These are phyloP conservation scores for Batrachochytrium dendrobatidis DNA, from an alignment of 371 early-diverging fungal species.

Conservation along the genomic window DNA sequence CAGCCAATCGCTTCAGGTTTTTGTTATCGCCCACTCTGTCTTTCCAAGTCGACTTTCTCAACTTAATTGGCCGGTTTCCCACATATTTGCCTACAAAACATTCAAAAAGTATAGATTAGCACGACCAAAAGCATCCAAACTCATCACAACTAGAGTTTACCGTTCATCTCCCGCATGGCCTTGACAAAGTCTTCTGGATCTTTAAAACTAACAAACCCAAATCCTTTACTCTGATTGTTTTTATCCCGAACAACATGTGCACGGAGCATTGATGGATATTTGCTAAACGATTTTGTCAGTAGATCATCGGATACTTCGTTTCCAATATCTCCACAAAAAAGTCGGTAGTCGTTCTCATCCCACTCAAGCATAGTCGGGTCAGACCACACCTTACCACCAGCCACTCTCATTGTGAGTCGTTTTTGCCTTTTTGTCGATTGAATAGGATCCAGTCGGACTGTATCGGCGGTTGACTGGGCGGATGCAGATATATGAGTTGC, in stretches of 20 bases:
- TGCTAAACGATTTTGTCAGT: slow-evolving; percentile 66
- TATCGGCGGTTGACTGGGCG: slow-evolving; percentile 2
- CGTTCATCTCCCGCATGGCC: slow-evolving; percentile 86
- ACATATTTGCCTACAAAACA: slow-evolving; percentile 79
- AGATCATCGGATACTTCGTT: slow-evolving; percentile 80
- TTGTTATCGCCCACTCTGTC: slow-evolving; percentile 39
- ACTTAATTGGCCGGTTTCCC: slow-evolving; percentile 88
- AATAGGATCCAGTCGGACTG: slow-evolving; percentile 2
- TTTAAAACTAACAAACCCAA: slow-evolving; percentile 59
- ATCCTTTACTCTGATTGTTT: slow-evolving; percentile 40
- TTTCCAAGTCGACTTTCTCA: slow-evolving; percentile 89
- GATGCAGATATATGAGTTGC: slow-evolving; percentile 1
- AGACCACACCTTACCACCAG: slow-evolving; percentile 93
- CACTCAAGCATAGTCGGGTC: slow-evolving; percentile 84
- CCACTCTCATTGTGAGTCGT: slow-evolving; percentile 67
- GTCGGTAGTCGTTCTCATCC: slow-evolving; percentile 78
- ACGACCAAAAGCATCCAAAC: background rate
- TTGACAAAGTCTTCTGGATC: slow-evolving; percentile 75
- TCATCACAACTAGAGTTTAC: slow-evolving; percentile 33
- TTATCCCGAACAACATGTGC: slow-evolving; percentile 55
- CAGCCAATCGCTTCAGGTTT: background rate
- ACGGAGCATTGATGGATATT: slow-evolving; percentile 68
- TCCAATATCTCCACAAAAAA: slow-evolving; percentile 84
- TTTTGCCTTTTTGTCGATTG: slow-evolving; percentile 10
- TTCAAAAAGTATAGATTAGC: too few relatives aligned